Evolutionary conservation across 2,329 filamentous ascomycete species (phyloP).

Genomic region (Mycocentrospora acerina): DNA sequence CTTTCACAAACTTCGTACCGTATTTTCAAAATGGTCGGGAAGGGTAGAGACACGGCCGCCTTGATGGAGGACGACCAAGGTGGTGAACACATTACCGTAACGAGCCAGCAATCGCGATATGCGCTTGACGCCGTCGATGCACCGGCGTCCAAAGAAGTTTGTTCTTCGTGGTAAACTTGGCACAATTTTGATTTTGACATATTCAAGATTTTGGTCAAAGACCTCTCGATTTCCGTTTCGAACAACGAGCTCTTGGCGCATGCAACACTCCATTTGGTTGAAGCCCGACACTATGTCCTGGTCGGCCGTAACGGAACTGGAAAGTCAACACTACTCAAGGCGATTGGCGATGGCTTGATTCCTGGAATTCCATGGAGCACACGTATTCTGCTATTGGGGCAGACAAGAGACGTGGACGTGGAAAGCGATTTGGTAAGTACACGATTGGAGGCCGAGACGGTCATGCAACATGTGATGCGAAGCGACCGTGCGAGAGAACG

Average conservation of each 20-base stretch:
- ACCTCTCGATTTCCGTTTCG: slow-evolving; percentile 68
- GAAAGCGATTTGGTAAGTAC: slow-evolving; percentile 37
- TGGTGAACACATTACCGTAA: slow-evolving; percentile 34
- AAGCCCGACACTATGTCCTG: slow-evolving; percentile 73
- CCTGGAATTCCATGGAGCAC: slow-evolving; percentile 57
- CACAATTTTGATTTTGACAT: slow-evolving; percentile 1
- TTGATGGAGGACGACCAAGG: slow-evolving; percentile 23
- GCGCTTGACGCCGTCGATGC: slow-evolving; percentile 42
- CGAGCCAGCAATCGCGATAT: slow-evolving; percentile 43
- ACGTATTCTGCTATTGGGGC: slow-evolving; percentile 38
- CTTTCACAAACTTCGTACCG: too few relatives aligned
- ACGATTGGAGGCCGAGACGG: slow-evolving; percentile 44
- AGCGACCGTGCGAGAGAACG: slow-evolving; percentile 54
- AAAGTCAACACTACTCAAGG: slow-evolving; percentile 76
- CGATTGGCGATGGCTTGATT: slow-evolving; percentile 75
- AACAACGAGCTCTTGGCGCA: slow-evolving; percentile 67
- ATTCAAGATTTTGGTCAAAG: slow-evolving; percentile 58
- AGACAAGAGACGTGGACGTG: slow-evolving; percentile 24
- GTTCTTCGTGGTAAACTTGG: neutral
- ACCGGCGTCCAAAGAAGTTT: slow-evolving; percentile 41
- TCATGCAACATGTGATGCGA: slow-evolving; percentile 67
- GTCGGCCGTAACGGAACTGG: slow-evolving; percentile 80
- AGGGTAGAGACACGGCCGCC: slow-evolving; percentile 21
- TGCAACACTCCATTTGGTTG: slow-evolving; percentile 70
- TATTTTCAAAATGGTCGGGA: slow-evolving; percentile 28